Conservation (phyloP, 495 filamentous ascomycete genomes). For the Penicillium manginii region DNA sequence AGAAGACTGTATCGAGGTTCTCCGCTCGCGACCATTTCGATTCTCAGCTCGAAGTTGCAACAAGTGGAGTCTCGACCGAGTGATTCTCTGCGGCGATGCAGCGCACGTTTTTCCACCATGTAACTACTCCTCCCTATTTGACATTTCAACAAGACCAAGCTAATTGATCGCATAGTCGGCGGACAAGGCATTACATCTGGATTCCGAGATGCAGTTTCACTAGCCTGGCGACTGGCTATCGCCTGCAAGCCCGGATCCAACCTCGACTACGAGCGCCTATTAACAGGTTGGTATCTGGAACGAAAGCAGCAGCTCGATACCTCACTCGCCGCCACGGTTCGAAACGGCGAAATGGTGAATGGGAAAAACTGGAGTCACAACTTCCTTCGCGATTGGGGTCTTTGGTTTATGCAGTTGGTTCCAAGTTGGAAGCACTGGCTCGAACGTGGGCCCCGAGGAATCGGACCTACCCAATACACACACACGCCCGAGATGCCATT, state of each 20-base stretch:
- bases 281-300: constrained; percentile 41
- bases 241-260: constrained; percentile 28
- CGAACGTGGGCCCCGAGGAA: constrained; percentile 29
- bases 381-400: constrained; percentile 38
- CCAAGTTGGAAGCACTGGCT: constrained; percentile 32
- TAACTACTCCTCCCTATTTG: constrained; percentile 13
- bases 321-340: constrained; percentile 37
- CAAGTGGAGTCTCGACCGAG: constrained; percentile 49
- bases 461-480: constrained; percentile 31
- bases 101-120: constrained; percentile 61
- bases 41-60: constrained; percentile 55
- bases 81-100: constrained; percentile 54
- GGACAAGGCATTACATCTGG: constrained; percentile 59
- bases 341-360: constrained; percentile 39
- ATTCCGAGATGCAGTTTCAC: constrained; percentile 34
- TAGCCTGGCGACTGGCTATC: constrained; percentile 53
- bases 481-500: constrained; percentile 37
- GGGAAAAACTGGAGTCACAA: constrained; percentile 29
- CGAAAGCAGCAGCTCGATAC: constrained; percentile 44
- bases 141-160: neutral
- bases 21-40: constrained; percentile 53
- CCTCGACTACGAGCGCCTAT: constrained; percentile 12
- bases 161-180: constrained; percentile 35
- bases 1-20: constrained; percentile 51
- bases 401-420: constrained; percentile 38